These are phyloP conservation scores for Hypoxylon sp. DNA, from an alignment of 2,329 filamentous ascomycete species.

Conservation along the genomic window DNA sequence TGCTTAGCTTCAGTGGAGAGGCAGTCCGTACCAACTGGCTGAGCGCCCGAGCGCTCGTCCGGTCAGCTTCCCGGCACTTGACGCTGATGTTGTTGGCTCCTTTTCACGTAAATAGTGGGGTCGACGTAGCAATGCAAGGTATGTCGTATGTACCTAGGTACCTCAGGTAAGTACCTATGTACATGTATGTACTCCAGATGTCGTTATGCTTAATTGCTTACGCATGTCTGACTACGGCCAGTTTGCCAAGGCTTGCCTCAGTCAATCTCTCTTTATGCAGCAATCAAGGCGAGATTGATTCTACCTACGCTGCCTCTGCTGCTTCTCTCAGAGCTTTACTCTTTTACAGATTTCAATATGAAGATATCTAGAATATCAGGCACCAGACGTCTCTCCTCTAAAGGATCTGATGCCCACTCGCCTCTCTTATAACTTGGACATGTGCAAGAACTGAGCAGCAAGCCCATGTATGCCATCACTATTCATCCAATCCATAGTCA, in stretches of 20 bases:
- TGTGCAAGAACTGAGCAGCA: not conserved
- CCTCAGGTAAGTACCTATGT: too few relatives aligned
- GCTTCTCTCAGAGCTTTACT: not conserved
- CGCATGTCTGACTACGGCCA: too few relatives aligned
- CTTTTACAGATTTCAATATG: not conserved
- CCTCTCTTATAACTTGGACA: not conserved
- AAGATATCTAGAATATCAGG: not conserved
- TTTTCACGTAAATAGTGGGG: constrained; percentile 16
- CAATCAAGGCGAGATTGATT: not conserved
- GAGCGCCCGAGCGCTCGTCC: too few relatives aligned
- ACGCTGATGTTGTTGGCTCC: constrained; percentile 7
- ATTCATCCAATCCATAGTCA: not conserved
- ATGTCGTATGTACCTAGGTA: constrained; percentile 3
- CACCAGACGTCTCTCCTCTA: too few relatives aligned
- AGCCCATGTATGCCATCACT: not conserved
- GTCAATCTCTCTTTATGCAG: constrained; percentile 2
- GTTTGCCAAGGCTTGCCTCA: too few relatives aligned
- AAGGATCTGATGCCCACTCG: too few relatives aligned
- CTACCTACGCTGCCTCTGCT: too few relatives aligned
- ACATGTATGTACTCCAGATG: not conserved
- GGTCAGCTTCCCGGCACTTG: too few relatives aligned
- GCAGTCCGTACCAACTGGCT: constrained; percentile 8
- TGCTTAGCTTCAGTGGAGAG: not conserved
- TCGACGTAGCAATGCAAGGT: not conserved
- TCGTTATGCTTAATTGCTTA: too few relatives aligned